Evolutionary conservation across 257 asterid genomes (phyloP).

Genomic region (Solanum pinnatisectum): DNA sequence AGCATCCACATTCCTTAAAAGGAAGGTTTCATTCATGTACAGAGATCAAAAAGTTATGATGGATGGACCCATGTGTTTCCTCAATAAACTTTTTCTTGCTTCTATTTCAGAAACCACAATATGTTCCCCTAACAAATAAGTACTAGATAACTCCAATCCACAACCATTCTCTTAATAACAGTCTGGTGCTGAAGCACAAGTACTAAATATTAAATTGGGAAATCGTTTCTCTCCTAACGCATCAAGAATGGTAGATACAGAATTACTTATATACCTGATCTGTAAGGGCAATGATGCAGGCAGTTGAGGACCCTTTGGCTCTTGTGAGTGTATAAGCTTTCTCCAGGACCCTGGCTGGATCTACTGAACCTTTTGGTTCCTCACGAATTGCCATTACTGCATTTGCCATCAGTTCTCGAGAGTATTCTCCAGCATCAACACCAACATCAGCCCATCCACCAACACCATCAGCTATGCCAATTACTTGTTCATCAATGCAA

Average conservation of each 20-base stretch:
- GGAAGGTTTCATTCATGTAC: not conserved
- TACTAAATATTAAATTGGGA: not conserved
- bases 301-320: conserved; percentile 89
- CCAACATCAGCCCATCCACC: conserved; percentile 99
- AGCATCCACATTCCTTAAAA: not conserved
- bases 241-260: not conserved
- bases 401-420: conserved; percentile 89
- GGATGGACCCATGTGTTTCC: not conserved
- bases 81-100: not conserved
- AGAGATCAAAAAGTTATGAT: not conserved
- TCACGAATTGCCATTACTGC: conserved; percentile 64
- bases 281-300: conserved; percentile 87
- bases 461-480: conserved; percentile 97
- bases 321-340: conserved; percentile 67
- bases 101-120: not conserved
- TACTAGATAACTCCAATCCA: not conserved
- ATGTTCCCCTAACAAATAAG: not conserved
- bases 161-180: not conserved
- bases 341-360: conserved; percentile 81
- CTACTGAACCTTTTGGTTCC: conserved; percentile 74
- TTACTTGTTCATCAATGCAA: conserved; percentile 63
- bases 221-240: not conserved
- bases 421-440: conserved; percentile 70
- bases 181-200: not conserved
- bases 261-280: conserved; percentile 42